Evolutionary conservation across 768 basidiomycete genomes (phyloP).

Genomic region (Podaxis pistillaris): DNA sequence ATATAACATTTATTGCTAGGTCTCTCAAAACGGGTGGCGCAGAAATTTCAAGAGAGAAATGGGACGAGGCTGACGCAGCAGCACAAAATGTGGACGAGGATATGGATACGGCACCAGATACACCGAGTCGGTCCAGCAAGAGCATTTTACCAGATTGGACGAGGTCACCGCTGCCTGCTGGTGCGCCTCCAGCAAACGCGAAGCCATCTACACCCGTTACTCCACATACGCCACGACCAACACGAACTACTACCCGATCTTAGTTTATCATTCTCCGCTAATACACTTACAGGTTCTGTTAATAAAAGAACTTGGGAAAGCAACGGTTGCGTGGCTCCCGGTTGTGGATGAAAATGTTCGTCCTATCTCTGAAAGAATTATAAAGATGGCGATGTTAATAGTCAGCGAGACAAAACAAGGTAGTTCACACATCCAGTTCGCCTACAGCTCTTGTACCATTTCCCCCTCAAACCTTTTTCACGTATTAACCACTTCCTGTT

Average conservation of each 20-base stretch:
- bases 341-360: no score
- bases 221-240: conserved; percentile 3
- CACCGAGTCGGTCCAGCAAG: conserved; percentile 28
- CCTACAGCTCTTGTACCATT: no score
- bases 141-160: conserved; percentile 84
- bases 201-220: neutral
- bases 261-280: no score
- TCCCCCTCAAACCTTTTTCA: no score
- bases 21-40: conserved; percentile 84
- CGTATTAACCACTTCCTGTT: no score
- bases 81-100: conserved; percentile 38
- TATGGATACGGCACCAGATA: conserved; percentile 8
- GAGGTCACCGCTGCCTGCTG: conserved; percentile 53
- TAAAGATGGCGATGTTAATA: no score
- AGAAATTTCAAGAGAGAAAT: conserved; percentile 80
- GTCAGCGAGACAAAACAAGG: no score
- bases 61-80: conserved; percentile 66
- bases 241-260: neutral
- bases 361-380: no score
- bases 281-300: no score
- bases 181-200: conserved; percentile 59
- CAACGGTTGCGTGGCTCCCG: no score
- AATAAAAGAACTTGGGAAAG: no score
- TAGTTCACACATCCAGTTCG: no score
- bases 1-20: conserved; percentile 34